Conservation (phyloP, 2,329 filamentous ascomycete genomes). For the Cercospora nicotianae region DNA sequence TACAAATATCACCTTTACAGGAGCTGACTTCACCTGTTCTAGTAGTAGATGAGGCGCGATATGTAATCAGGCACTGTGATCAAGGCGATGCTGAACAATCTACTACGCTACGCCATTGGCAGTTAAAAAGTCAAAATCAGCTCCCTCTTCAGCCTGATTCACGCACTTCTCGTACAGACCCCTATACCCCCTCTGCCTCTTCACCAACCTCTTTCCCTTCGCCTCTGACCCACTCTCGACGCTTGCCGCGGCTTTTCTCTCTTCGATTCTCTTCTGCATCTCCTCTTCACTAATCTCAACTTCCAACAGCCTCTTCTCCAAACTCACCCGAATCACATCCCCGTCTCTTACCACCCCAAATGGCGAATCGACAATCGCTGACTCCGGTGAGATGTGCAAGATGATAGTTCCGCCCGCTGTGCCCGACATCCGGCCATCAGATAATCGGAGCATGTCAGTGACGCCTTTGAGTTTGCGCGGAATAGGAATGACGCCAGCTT, state of each 20-base stretch:
- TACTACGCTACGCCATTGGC: constrained; percentile 20
- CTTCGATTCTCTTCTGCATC: constrained; percentile 42
- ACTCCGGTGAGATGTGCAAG: constrained; percentile 56
- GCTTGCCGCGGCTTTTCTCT: constrained; percentile 26
- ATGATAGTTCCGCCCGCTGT: constrained; percentile 58
- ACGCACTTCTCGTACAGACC: constrained; percentile 61
- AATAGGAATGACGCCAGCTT: constrained; percentile 54
- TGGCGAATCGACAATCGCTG: constrained; percentile 48
- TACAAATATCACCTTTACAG: neutral
- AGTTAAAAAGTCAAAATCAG: constrained; percentile 63
- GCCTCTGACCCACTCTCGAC: constrained; percentile 27
- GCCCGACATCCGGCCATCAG: constrained; percentile 57
- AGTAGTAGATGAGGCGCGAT: neutral
- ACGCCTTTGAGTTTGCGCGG: constrained; percentile 54
- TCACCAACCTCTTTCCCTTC: constrained; percentile 32
- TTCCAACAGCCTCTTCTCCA: constrained; percentile 45
- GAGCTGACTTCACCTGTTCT: neutral
- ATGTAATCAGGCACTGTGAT: neutral
- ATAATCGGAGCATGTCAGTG: constrained; percentile 55
- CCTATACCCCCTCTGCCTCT: constrained; percentile 55
- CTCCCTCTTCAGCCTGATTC: constrained; percentile 60
- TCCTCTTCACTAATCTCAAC: constrained; percentile 47
- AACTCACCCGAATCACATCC: constrained; percentile 50
- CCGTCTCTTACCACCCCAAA: constrained; percentile 52
- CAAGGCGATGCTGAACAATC: too few relatives aligned